Percentiles rank a stretch among this genome's conserved stretches.
phyloP scores from a whole-genome alignment of 345 rosid species.

The Gossypium bickii region DNA sequence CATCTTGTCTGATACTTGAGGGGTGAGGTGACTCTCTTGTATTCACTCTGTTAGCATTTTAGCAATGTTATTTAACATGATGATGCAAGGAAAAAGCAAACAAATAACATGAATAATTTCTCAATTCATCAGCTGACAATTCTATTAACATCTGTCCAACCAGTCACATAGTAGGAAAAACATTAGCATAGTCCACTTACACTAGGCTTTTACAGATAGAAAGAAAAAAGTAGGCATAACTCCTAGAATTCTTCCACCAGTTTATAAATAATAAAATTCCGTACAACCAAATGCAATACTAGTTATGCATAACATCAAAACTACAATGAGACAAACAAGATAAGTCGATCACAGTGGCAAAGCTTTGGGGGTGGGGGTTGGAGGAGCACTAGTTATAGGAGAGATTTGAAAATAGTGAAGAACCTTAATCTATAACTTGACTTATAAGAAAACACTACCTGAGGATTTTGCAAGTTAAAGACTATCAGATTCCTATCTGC shows the following conservation, averaged over 20 bases:
- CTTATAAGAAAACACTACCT: constrained; percentile 40
- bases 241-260: neutral
- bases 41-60: constrained; percentile 54
- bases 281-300: neutral
- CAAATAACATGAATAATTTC: neutral
- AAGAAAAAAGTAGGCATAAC: neutral
- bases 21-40: constrained; percentile 82
- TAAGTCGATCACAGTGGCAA: neutral
- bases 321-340: neutral
- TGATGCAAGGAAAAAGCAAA: constrained; percentile 2
- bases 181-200: neutral
- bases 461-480: constrained; percentile 85
- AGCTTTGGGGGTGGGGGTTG: neutral
- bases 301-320: neutral
- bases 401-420: neutral
- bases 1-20: constrained; percentile 96
- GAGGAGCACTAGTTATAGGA: neutral
- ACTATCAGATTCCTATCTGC: constrained; percentile 89
- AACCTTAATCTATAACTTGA: neutral
- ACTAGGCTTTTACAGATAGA: neutral
- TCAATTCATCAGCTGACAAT: neutral
- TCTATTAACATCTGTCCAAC: neutral
- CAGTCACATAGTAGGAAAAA: neutral
- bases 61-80: constrained; percentile 10
- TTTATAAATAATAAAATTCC: neutral